Conservation (phyloP, 2,329 filamentous ascomycete species). For the Aurifilum marmelostoma region DNA sequence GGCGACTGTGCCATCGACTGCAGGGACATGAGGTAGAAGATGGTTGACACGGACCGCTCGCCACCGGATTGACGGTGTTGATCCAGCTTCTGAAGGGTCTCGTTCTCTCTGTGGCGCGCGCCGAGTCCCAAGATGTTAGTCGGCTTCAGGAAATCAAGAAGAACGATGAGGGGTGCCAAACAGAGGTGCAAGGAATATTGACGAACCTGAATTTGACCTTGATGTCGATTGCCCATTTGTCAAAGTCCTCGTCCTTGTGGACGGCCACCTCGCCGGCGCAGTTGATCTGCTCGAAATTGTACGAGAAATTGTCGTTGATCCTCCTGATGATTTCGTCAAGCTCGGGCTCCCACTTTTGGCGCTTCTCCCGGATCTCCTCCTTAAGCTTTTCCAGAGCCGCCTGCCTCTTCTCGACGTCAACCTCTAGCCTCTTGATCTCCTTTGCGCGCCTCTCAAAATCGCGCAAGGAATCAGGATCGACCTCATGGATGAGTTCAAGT, state of each 20-base stretch:
- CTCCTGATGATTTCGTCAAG: conserved; percentile 76
- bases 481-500: conserved; percentile 78
- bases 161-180: neutral
- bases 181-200: neutral
- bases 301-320: conserved; percentile 89
- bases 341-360: conserved; percentile 78
- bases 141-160: conserved; percentile 31
- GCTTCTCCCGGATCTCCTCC: conserved; percentile 65
- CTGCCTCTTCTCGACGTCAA: conserved; percentile 58
- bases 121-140: conserved; percentile 30
- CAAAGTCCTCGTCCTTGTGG: conserved; percentile 91
- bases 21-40: conserved; percentile 98
- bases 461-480: conserved; percentile 73
- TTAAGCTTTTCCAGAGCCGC: conserved; percentile 58
- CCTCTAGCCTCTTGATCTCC: conserved; percentile 68
- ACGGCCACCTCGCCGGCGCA: conserved; percentile 90
- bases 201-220: conserved; percentile 88
- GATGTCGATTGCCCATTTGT: conserved; percentile 91
- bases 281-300: conserved; percentile 92
- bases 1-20: conserved; percentile 92
- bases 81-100: conserved; percentile 82
- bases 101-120: conserved; percentile 68
- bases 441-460: conserved; percentile 75
- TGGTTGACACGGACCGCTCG: conserved; percentile 93
- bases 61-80: conserved; percentile 95